phyloP scores from a whole-genome alignment of 2,329 filamentous ascomycete genomes.

The Orbilia brochopaga region DNA sequence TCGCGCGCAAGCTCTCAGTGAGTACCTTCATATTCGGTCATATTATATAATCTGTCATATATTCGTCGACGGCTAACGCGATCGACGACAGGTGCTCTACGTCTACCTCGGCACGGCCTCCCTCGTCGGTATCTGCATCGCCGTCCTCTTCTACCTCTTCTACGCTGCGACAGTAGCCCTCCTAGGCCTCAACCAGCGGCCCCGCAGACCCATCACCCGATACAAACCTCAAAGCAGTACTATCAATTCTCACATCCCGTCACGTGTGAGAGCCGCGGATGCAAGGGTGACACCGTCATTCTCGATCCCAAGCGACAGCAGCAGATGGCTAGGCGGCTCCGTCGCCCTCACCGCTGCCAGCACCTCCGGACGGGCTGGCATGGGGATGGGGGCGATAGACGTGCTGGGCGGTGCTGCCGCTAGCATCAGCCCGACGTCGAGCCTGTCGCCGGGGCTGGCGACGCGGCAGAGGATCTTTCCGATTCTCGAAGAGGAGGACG shows the following conservation, averaged over 20 bases:
- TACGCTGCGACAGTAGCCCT: conserved; percentile 27
- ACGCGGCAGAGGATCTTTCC: conserved; percentile 43
- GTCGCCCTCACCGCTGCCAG: not conserved
- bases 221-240: no score
- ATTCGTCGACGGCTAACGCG: not conserved
- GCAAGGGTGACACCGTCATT: conserved; percentile 3
- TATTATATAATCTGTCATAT: not conserved
- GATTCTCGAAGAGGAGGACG: conserved; percentile 47
- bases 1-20: conserved; percentile 37
- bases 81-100: conserved; percentile 34
- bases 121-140: conserved; percentile 29
- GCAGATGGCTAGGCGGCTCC: conserved; percentile 12
- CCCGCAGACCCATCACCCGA: not conserved
- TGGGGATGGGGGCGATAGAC: conserved; percentile 27
- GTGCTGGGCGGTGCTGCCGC: not conserved
- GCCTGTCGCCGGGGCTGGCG: conserved; percentile 7
- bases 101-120: conserved; percentile 40
- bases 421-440: conserved; percentile 24
- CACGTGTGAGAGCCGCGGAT: not conserved
- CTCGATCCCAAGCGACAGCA: conserved; percentile 19
- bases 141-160: conserved; percentile 34
- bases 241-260: not conserved
- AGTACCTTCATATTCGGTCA: no score
- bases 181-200: conserved; percentile 16
- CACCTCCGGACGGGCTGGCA: conserved; percentile 11